Evolutionary conservation across 2,329 filamentous ascomycete species (phyloP).

Genomic region (Colletotrichum shisoi): DNA sequence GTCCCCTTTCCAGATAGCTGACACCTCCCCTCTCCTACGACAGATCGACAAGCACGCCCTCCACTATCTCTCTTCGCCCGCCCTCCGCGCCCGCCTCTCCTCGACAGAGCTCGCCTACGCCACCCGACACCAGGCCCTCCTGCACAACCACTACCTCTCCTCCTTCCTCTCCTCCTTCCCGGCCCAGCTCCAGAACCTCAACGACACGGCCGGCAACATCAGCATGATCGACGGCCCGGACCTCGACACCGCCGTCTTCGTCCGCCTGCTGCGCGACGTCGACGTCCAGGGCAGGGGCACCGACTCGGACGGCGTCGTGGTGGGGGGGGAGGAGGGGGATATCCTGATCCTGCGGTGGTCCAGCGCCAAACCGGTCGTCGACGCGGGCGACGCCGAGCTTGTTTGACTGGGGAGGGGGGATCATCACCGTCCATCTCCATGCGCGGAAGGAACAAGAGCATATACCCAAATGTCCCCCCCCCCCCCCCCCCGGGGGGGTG

Average conservation of each 20-base stretch:
- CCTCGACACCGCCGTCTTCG: conserved; percentile 82
- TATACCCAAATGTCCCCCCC: too few relatives aligned
- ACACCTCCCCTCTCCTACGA: background rate
- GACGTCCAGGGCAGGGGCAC: conserved; percentile 68
- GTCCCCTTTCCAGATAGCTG: background rate
- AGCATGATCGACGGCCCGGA: conserved; percentile 94
- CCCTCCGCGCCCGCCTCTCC: conserved; percentile 71
- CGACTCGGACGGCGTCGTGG: conserved; percentile 67
- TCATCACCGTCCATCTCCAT: background rate
- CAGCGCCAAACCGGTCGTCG: conserved; percentile 70
- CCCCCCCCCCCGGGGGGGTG: too few relatives aligned
- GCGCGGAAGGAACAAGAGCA: background rate
- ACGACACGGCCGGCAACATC: conserved; percentile 87
- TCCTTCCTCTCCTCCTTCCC: conserved; percentile 89
- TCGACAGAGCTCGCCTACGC: conserved; percentile 82
- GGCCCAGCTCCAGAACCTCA: conserved; percentile 77
- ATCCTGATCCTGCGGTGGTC: conserved; percentile 76
- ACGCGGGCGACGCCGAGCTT: conserved; percentile 64
- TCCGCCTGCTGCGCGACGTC: conserved; percentile 71
- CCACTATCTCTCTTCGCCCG: conserved; percentile 70
- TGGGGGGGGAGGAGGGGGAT: conserved; percentile 68
- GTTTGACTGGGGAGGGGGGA: conserved; percentile 53
- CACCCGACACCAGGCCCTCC: conserved; percentile 80
- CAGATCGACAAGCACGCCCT: conserved; percentile 80
- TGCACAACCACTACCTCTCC: conserved; percentile 83